These are phyloP conservation scores for Blastocystis sp. DNA, from an alignment of 352 stramenopile genomes.

Conservation along the genomic window DNA sequence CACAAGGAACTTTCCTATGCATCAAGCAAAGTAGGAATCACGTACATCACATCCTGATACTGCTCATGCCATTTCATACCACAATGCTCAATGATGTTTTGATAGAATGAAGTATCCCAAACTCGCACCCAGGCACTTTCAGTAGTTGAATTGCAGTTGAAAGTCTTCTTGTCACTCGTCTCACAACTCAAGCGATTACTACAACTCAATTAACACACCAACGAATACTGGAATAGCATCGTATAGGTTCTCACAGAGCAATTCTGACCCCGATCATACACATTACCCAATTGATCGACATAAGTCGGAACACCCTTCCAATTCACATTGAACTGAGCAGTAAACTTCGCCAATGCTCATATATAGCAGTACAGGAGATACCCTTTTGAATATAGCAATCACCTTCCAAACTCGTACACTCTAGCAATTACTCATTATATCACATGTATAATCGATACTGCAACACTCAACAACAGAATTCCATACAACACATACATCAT, in stretches of 20 bases:
- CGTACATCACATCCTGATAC: conserved; percentile 34
- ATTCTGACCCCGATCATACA: background rate
- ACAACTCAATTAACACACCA: background rate
- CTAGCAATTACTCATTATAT: background rate
- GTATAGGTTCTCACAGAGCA: background rate
- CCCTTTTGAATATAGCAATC: background rate
- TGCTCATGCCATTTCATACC: conserved; percentile 21
- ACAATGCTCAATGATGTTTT: conserved; percentile 20
- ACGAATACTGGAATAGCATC: background rate
- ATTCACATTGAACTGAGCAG: background rate
- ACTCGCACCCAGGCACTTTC: conserved; percentile 34
- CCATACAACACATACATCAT: no score
- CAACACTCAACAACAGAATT: background rate
- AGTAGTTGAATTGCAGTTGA: conserved; percentile 23
- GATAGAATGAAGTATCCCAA: conserved; percentile 13
- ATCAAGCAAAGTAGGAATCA: background rate
- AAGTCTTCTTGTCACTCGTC: conserved; percentile 21
- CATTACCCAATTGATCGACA: background rate
- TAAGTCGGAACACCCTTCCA: background rate
- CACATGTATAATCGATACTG: background rate
- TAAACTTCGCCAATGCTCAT: background rate
- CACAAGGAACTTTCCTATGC: conserved; percentile 25
- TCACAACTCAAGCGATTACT: background rate
- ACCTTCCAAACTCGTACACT: background rate
- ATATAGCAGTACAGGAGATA: background rate